Base-by-base conservation (phyloP, 257 asterid species). In the Galeopsis tetrahit region DNA sequence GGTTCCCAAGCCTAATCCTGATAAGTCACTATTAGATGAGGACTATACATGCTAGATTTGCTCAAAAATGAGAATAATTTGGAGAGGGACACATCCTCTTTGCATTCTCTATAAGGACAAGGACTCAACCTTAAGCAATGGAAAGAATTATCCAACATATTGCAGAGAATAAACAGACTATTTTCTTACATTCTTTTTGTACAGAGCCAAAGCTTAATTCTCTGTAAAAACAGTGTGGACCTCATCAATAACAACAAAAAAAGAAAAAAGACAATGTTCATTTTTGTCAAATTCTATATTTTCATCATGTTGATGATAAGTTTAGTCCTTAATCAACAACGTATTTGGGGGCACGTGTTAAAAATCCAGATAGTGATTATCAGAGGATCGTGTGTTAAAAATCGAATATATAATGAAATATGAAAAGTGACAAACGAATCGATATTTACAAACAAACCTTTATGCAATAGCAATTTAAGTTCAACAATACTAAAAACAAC, bases 361-460 rank as follows among this genome's bases (percentile, higher is more conserved):
- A 21, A 21, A 21, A 21, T 21, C 1, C 28, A 21, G 28, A 21
- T 21, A 21, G 28, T 21, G 28, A 21, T 21, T 21, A 21, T 21
- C 28, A 21, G 28, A 21, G 14, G 14, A 3, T 15, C 5, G 53
- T 17, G 17, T 44, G 13, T 43, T 44, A 44, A 44, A 3, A 48
- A 48, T 48, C 2, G 4, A 44, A 2, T 43, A 9, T 9, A 9
- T 43, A 43, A 43, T 3, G 5, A 28, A 49, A 49, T 49, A 49
- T n/a, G 56, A 49, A 49, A 49, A 48, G 21, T 48, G 21, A 21
- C 5, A n/a, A 4, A 48, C 21, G 17, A 48, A 13, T 2, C 4
- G 59, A 75, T 83, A 82, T 86, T 31, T 75, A 81, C 85, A 79
- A 2, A 14, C 2, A 79, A 2, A 14, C 2, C n/a, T 42, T 55